Percentiles rank a stretch among this genome's conserved stretches.
Evolutionary conservation across 805 yeast genomes (phyloP).

Genomic region (Tanozyma kutaoensis): DNA sequence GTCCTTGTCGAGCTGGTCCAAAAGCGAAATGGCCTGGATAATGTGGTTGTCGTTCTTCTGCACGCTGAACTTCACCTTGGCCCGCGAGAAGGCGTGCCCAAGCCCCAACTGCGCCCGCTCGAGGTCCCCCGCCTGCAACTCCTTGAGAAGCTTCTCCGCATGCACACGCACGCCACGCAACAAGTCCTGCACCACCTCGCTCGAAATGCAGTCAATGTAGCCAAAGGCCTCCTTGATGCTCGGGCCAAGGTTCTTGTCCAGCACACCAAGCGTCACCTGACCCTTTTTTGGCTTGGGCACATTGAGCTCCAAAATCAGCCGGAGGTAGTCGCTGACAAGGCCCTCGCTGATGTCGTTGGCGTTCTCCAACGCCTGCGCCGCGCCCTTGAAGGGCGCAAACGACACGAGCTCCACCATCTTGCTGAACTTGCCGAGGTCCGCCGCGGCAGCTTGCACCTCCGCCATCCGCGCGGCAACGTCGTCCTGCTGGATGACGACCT

Average conservation of each 20-base stretch:
- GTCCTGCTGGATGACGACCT: constrained; percentile 88
- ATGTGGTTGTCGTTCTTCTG: constrained; percentile 98
- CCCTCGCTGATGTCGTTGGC: constrained; percentile 98
- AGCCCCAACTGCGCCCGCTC: constrained; percentile 98
- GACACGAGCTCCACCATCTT: constrained; percentile 88
- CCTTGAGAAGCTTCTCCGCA: constrained; percentile 80
- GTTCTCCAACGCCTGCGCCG: constrained; percentile 97
- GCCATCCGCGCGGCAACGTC: constrained; percentile 81
- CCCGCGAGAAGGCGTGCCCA: constrained; percentile 98
- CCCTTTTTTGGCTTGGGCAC: constrained; percentile 67
- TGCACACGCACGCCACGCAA: constrained; percentile 90
- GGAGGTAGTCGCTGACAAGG: constrained; percentile 83
- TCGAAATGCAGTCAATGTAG: constrained; percentile 77
- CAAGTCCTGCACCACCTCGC: constrained; percentile 88
- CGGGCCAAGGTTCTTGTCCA: constrained; percentile 93
- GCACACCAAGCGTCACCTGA: constrained; percentile 69
- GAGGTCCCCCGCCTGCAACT: constrained; percentile 85
- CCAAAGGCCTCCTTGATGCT: constrained; percentile 88
- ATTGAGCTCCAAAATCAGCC: constrained; percentile 79
- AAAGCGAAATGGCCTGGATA: constrained; percentile 94
- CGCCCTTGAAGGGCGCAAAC: constrained; percentile 97
- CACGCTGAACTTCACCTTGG: constrained; percentile 97
- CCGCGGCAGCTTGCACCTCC: constrained; percentile 87
- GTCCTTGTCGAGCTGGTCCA: constrained; percentile 97
- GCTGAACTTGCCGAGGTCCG: constrained; percentile 76